Evolutionary conservation across 306 rosid genomes (phyloP).

Genomic region (Canavalia ensiformis): DNA sequence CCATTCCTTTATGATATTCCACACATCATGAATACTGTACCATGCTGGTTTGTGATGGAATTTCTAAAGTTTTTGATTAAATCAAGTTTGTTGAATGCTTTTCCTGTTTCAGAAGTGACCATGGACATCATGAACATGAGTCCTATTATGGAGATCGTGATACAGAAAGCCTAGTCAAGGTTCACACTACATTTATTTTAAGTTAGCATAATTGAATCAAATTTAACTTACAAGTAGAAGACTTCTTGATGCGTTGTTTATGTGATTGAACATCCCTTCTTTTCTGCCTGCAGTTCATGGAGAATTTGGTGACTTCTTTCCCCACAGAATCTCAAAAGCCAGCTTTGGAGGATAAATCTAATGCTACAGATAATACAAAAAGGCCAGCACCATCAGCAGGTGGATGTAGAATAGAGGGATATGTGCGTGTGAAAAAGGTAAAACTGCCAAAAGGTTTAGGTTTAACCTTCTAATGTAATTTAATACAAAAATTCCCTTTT

Average conservation of each 20-base stretch:
- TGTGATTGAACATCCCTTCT: slow-evolving; percentile 28
- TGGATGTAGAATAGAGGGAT: slow-evolving; percentile 94
- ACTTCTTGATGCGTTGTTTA: neutral
- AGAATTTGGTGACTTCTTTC: slow-evolving; percentile 69
- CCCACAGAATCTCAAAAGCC: slow-evolving; percentile 63
- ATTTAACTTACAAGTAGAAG: slow-evolving; percentile 32
- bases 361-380: slow-evolving; percentile 60
- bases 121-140: slow-evolving; percentile 97
- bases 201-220: slow-evolving; percentile 34
- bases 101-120: slow-evolving; percentile 74
- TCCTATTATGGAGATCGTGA: slow-evolving; percentile 97
- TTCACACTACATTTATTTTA: slow-evolving; percentile 47
- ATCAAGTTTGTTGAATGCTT: slow-evolving; percentile 33
- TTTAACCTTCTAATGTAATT: slow-evolving; percentile 25
- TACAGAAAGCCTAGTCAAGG: slow-evolving; percentile 91
- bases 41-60: slow-evolving; percentile 23
- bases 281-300: slow-evolving; percentile 70
- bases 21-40: neutral
- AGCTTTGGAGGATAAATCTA: slow-evolving; percentile 74
- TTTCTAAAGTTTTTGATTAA: slow-evolving; percentile 39
- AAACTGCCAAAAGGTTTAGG: slow-evolving; percentile 22
- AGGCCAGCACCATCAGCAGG: slow-evolving; percentile 94
- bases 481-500: neutral
- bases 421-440: slow-evolving; percentile 96
- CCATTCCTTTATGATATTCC: slow-evolving; percentile 16